These are phyloP conservation scores for Komagataella kurtzmanii DNA, from an alignment of 805 yeast genomes.

Conservation along the genomic window DNA sequence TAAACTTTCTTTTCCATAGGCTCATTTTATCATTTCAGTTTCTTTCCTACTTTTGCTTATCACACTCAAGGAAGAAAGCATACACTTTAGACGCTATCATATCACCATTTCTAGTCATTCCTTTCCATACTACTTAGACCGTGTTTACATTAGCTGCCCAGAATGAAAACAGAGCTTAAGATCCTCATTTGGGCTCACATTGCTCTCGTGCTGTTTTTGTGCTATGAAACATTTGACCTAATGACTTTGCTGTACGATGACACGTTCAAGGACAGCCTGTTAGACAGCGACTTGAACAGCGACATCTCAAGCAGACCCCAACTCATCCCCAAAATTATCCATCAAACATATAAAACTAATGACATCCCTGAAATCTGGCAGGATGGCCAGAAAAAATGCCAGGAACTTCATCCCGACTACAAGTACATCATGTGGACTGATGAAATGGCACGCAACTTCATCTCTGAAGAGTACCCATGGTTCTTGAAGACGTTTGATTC, in stretches of 20 bases:
- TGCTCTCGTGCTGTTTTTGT: conserved; percentile 34
- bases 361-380: conserved; percentile 75
- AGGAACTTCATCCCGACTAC: conserved; percentile 75
- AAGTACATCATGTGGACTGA: conserved; percentile 89
- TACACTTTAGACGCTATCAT: neutral
- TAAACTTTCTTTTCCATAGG: neutral
- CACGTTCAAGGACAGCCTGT: conserved; percentile 47
- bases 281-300: conserved; percentile 50
- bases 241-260: conserved; percentile 66
- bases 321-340: conserved; percentile 79
- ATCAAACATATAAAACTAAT: conserved; percentile 78
- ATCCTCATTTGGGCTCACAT: conserved; percentile 48
- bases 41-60: neutral
- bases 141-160: neutral
- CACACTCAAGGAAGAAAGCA: neutral
- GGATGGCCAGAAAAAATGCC: conserved; percentile 63
- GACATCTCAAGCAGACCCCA: conserved; percentile 26
- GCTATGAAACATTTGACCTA: conserved; percentile 59
- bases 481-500: conserved; percentile 65
- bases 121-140: neutral
- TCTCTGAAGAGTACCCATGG: conserved; percentile 75
- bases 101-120: neutral
- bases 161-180: conserved; percentile 55
- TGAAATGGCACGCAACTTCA: conserved; percentile 65
- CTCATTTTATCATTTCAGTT: neutral